A percentile compares a stretch with the other conserved stretches of the same genome.
Conservation (phyloP, 352 stramenopile genomes). For the Thraustochytrium sp. region DNA sequence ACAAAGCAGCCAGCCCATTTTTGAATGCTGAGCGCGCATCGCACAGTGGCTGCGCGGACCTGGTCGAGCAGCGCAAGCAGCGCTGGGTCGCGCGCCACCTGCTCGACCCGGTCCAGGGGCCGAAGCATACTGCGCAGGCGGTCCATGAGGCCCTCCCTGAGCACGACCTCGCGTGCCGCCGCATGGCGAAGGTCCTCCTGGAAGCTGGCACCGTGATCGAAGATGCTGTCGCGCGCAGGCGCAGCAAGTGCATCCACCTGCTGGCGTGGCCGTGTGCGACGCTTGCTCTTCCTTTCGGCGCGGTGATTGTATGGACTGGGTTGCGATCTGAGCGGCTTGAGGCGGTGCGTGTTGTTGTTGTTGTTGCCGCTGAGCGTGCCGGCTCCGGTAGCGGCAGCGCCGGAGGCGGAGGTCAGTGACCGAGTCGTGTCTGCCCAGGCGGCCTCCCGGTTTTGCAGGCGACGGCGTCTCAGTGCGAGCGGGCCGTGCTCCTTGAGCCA, state of each 20-base stretch:
- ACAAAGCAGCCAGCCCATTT: background rate
- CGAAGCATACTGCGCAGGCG: background rate
- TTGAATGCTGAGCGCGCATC: conserved; percentile 6
- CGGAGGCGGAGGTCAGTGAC: background rate
- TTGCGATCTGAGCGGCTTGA: too few relatives aligned
- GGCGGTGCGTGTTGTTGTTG: too few relatives aligned
- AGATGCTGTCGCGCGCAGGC: background rate
- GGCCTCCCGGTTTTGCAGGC: background rate
- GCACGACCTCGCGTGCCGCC: background rate
- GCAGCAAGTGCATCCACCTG: background rate
- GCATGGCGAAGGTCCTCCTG: background rate
- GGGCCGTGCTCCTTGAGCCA: background rate
- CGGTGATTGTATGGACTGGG: too few relatives aligned
- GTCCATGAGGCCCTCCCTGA: background rate
- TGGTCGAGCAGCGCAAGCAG: background rate
- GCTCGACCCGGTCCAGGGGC: background rate
- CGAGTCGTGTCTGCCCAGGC: too few relatives aligned
- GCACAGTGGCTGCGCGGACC: background rate
- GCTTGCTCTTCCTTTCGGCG: too few relatives aligned
- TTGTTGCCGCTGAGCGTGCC: background rate
- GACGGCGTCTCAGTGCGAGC: background rate
- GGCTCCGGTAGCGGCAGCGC: background rate
- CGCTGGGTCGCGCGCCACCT: background rate
- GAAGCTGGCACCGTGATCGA: background rate
- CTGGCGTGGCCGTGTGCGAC: too few relatives aligned